Conservation (phyloP, 1,284 basidiomycete species). For the Fomitiporia mediterranea region DNA sequence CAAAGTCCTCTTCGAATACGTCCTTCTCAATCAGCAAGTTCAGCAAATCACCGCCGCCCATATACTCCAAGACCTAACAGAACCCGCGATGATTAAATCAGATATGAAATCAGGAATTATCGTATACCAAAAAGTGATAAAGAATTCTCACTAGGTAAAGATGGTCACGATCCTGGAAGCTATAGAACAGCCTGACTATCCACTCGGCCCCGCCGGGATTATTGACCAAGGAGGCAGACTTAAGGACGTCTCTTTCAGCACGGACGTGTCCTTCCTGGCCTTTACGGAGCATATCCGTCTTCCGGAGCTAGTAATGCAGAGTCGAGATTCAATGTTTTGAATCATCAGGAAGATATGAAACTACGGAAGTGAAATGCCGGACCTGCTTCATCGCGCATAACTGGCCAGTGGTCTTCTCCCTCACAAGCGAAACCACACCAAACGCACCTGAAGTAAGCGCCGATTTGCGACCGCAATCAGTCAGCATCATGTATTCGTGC, state of each 20-base stretch:
- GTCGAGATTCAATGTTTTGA: constrained; percentile 23
- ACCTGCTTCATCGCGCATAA: constrained; percentile 98
- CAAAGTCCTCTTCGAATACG: constrained; percentile 91
- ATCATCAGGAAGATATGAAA: constrained; percentile 18
- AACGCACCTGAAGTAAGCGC: constrained; percentile 66
- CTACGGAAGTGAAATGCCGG: constrained; percentile 27
- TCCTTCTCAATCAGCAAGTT: constrained; percentile 93
- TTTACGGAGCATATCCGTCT: constrained; percentile 95
- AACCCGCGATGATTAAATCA: constrained; percentile 35
- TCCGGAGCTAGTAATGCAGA: constrained; percentile 62
- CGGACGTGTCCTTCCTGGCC: constrained; percentile 97
- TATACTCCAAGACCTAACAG: constrained; percentile 81
- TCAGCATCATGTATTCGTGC: constrained; percentile 18
- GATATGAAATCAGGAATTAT: constrained; percentile 58
- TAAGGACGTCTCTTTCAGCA: constrained; percentile 85
- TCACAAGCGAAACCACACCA: constrained; percentile 91
- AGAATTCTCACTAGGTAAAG: constrained; percentile 77
- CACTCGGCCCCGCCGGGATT: constrained; percentile 75
- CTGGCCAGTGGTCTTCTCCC: constrained; percentile 72
- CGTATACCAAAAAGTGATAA: constrained; percentile 26
- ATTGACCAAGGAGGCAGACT: constrained; percentile 70
- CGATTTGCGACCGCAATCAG: constrained; percentile 20
- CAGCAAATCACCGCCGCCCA: constrained; percentile 94
- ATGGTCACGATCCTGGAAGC: constrained; percentile 88
- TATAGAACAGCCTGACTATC: constrained; percentile 93